Percentiles rank a stretch among this genome's conserved stretches.
These are phyloP conservation scores for Urochloa ruziziensis DNA, from an alignment of 176 grass and related monocot genomes.

Conservation along the genomic window DNA sequence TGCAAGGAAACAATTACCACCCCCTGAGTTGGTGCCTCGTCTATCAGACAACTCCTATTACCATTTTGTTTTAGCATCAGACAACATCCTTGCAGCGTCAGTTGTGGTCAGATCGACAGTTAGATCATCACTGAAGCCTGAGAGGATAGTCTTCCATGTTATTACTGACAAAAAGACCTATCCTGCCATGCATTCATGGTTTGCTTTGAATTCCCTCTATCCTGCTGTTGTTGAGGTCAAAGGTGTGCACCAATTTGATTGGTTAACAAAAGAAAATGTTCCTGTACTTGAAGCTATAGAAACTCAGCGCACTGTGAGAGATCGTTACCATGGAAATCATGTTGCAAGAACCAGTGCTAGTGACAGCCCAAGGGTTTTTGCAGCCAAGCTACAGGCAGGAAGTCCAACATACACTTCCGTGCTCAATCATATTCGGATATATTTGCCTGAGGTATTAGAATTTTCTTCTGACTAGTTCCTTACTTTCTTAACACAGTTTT, in stretches of 20 bases:
- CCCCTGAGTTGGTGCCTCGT: slow-evolving; percentile 81
- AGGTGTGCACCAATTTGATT: slow-evolving; percentile 94
- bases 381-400: slow-evolving; percentile 86
- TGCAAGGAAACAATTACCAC: slow-evolving; percentile 87
- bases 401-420: slow-evolving; percentile 88
- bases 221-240: slow-evolving; percentile 86
- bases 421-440: slow-evolving; percentile 94
- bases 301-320: slow-evolving; percentile 65
- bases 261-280: slow-evolving; percentile 93
- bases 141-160: slow-evolving; percentile 87
- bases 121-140: slow-evolving; percentile 72
- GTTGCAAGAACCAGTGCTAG: slow-evolving; percentile 49
- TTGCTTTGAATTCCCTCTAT: slow-evolving; percentile 80
- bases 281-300: slow-evolving; percentile 93
- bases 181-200: slow-evolving; percentile 98
- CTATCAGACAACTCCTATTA: slow-evolving; percentile 75
- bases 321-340: slow-evolving; percentile 68
- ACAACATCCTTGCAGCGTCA: slow-evolving; percentile 98
- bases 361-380: slow-evolving; percentile 79
- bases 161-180: slow-evolving; percentile 99
- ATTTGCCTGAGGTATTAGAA: slow-evolving; percentile 88
- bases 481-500: neutral
- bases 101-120: slow-evolving; percentile 84
- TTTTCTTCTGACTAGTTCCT: slow-evolving; percentile 22
- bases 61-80: slow-evolving; percentile 89